phyloP scores from a whole-genome alignment of 2,329 filamentous ascomycete species.

The Catunica adiposa region DNA sequence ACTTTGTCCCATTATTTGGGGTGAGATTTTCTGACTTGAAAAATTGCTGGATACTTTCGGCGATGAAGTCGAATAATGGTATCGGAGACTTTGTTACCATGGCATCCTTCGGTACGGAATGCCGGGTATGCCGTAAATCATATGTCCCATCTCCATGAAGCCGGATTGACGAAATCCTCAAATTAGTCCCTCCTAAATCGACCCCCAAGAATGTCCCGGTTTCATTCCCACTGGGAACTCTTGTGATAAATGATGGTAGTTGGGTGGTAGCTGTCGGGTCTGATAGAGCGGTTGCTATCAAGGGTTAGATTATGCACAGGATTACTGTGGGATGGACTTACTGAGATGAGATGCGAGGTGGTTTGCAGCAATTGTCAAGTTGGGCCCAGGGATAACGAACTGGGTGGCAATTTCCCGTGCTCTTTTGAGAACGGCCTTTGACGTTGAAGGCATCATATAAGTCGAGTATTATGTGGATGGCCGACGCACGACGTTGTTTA shows the following conservation, averaged over 20 bases:
- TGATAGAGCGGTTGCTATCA: conserved; percentile 31
- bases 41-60: conserved; percentile 54
- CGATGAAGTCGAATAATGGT: conserved; percentile 59
- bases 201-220: conserved; percentile 33
- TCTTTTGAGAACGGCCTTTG: not conserved
- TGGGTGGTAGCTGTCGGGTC: conserved; percentile 47
- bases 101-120: conserved; percentile 16
- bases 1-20: not conserved
- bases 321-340: not conserved
- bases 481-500: too few species aligned
- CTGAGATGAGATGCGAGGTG: conserved; percentile 9
- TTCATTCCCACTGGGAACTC: conserved; percentile 61
- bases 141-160: conserved; percentile 48
- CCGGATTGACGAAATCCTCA: conserved; percentile 21
- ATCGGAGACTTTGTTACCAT: conserved; percentile 21
- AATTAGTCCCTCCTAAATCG: conserved; percentile 23
- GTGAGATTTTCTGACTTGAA: conserved; percentile 22
- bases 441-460: not conserved
- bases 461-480: not conserved
- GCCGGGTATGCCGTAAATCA: conserved; percentile 45
- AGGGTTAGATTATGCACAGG: not conserved
- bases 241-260: conserved; percentile 64
- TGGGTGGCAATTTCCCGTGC: conserved; percentile 1
- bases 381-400: not conserved
- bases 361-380: not conserved